These are phyloP conservation scores for Capronia coronata DNA, from an alignment of 2,329 filamentous ascomycete species.

Conservation along the genomic window DNA sequence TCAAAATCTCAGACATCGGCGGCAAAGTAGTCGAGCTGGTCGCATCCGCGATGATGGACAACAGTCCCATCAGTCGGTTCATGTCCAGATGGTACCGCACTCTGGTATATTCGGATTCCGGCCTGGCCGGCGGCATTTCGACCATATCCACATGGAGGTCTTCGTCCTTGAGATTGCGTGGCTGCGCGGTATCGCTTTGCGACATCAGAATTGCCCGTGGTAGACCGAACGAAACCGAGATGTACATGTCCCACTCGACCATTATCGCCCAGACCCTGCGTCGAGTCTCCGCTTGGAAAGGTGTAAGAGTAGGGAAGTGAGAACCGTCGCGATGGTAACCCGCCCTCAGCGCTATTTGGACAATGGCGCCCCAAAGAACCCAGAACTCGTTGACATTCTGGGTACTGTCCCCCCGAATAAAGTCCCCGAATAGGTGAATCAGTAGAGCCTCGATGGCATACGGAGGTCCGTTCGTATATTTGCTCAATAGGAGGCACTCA, in stretches of 20 bases:
- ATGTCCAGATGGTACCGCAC: conserved; percentile 32
- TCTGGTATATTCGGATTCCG: conserved; percentile 42
- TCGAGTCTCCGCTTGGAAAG: conserved; percentile 51
- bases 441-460: conserved; percentile 41
- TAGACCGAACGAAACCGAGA: conserved; percentile 58
- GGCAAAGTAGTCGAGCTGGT: conserved; percentile 13
- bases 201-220: conserved; percentile 55
- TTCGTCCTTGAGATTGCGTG: conserved; percentile 54
- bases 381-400: conserved; percentile 51
- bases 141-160: conserved; percentile 47
- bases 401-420: conserved; percentile 47
- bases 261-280: conserved; percentile 38
- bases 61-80: conserved; percentile 27
- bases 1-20: conserved; percentile 22
- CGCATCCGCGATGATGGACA: conserved; percentile 27
- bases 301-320: conserved; percentile 48
- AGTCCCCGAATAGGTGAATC: conserved; percentile 50
- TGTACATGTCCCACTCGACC: conserved; percentile 52
- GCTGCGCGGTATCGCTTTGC: conserved; percentile 53
- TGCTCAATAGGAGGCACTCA: conserved; percentile 51
- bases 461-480: conserved; percentile 22
- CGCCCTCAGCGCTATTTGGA: conserved; percentile 55
- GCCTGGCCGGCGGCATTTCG: conserved; percentile 49
- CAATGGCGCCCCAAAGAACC: conserved; percentile 44
- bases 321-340: conserved; percentile 54